Conservation (phyloP, 176 grass and related monocot species). For the Aechmea fasciata region DNA sequence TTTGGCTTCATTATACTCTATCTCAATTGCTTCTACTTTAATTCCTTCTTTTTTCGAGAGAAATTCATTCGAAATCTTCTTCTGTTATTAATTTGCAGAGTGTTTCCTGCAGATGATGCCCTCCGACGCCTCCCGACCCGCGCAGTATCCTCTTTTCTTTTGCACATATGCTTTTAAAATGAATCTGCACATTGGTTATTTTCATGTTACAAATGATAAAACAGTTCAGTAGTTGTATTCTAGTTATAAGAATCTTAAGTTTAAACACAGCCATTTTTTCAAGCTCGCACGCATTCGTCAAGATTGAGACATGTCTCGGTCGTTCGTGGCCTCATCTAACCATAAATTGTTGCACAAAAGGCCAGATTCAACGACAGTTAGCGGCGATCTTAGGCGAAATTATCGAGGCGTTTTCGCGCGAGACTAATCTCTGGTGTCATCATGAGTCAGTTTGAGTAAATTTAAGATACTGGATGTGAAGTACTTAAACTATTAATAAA, state of each 20-base stretch:
- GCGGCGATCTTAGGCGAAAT: no score
- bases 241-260: no score
- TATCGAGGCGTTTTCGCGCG: no score
- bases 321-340: no score
- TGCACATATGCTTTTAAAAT: not conserved
- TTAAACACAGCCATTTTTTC: no score
- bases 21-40: not conserved
- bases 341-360: no score
- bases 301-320: no score
- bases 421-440: not conserved
- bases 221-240: no score
- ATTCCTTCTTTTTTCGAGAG: not conserved
- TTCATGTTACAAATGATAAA: no score
- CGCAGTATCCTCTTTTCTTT: slow-evolving; percentile 56
- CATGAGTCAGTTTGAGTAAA: not conserved
- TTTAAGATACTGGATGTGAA: not conserved
- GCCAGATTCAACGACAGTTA: no score
- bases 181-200: no score
- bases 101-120: slow-evolving; percentile 90
- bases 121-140: slow-evolving; percentile 30
- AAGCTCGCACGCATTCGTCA: no score
- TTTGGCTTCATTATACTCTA: not conserved
- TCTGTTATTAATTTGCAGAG: slow-evolving; percentile 31
- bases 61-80: not conserved
- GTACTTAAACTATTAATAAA: slow-evolving; percentile 34